A percentile compares a stretch with the other conserved stretches of the same genome.
Evolutionary conservation across 2,329 filamentous ascomycete species (phyloP).

Genomic region (Cytospora schulzeri): DNA sequence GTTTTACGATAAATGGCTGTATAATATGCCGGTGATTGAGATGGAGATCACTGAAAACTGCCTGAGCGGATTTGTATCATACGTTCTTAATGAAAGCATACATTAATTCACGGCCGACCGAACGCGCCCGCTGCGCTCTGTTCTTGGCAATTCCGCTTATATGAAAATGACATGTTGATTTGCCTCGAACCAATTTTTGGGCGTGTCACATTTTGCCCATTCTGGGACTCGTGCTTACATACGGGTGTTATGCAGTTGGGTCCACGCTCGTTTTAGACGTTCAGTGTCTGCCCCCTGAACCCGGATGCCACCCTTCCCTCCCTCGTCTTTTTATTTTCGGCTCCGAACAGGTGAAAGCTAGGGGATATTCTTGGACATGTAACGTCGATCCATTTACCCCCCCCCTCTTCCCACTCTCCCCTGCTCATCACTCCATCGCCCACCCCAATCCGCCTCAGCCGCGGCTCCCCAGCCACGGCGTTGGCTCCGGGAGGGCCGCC

Average conservation of each 20-base stretch:
- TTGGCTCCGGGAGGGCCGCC: slow-evolving; percentile 30
- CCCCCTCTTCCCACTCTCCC: neutral
- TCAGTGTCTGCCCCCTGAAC: neutral
- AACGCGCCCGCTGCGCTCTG: neutral
- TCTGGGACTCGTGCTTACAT: neutral
- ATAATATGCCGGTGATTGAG: neutral
- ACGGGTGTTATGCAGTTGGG: neutral
- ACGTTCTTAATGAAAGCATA: slow-evolving; percentile 2
- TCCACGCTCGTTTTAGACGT: neutral
- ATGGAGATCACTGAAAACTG: too few relatives aligned
- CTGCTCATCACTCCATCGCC: neutral
- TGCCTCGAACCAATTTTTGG: too few relatives aligned
- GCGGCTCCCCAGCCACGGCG: slow-evolving; percentile 13
- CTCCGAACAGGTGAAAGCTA: neutral
- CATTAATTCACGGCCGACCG: neutral
- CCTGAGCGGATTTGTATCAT: slow-evolving; percentile 3
- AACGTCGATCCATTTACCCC: too few relatives aligned
- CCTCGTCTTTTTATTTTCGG: neutral
- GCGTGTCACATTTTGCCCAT: neutral
- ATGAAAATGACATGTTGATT: neutral
- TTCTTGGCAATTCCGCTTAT: neutral
- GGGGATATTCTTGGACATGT: too few relatives aligned
- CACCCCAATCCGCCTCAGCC: neutral
- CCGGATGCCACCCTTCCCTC: neutral
- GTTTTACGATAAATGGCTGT: neutral